phyloP scores from a whole-genome alignment of 176 grass and related monocot genomes.

The Avena sativa region DNA sequence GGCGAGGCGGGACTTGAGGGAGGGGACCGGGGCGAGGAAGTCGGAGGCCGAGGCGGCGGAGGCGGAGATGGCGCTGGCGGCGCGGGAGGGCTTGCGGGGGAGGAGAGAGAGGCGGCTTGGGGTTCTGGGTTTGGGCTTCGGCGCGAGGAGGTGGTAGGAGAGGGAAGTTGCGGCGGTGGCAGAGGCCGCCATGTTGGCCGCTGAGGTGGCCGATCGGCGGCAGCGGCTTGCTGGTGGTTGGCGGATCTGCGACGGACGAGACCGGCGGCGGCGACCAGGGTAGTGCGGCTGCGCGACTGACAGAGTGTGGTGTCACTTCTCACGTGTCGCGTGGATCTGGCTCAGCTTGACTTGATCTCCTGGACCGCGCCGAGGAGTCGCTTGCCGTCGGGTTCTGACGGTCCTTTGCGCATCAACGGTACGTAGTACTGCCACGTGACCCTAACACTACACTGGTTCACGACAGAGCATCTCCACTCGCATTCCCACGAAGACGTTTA shows the following conservation, averaged over 20 bases:
- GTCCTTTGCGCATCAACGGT: too few species aligned
- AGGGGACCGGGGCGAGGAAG: constrained; percentile 22
- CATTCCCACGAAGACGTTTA: too few species aligned
- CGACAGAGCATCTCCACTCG: too few species aligned
- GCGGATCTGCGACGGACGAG: constrained; percentile 44
- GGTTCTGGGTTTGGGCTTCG: constrained; percentile 29
- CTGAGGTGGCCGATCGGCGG: constrained; percentile 29
- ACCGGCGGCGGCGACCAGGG: constrained; percentile 5
- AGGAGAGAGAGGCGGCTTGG: constrained; percentile 27
- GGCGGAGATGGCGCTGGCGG: constrained; percentile 24
- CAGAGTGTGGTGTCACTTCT: constrained; percentile 8
- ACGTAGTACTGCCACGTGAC: too few species aligned
- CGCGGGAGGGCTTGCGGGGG: constrained; percentile 19
- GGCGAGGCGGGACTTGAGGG: constrained; percentile 74
- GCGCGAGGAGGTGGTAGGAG: constrained; percentile 36
- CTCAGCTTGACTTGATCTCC: background rate
- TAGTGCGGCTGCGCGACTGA: background rate
- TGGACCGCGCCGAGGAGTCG: too few species aligned
- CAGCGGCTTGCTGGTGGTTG: constrained; percentile 31
- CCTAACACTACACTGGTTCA: too few species aligned
- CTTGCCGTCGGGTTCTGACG: too few species aligned
- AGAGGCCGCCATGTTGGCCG: constrained; percentile 26
- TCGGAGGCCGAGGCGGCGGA: constrained; percentile 40
- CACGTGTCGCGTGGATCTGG: constrained; percentile 19
- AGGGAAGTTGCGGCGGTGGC: constrained; percentile 35